Evolutionary conservation across 75 land plant species (phyloP), one percentile per base, ranked within the genome.

Genomic region (Azolla pinnata): DNA sequence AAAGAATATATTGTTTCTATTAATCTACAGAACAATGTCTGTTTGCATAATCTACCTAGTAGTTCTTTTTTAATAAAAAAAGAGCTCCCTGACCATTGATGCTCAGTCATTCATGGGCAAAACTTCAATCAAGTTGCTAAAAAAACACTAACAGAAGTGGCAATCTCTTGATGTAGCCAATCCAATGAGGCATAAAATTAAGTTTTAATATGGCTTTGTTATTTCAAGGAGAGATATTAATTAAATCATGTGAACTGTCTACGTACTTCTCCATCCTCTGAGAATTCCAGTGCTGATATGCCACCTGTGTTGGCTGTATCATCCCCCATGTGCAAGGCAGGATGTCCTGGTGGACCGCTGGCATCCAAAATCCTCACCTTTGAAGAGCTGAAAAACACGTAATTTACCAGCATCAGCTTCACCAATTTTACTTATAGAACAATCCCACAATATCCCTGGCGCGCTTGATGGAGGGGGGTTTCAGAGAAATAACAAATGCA

Each of bases 251-350:
- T 61, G 56, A 21, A 31, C 23, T 28, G 33, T 46, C 21, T 20
- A 62, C 27, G 14, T 75, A 90, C 97, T 85, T 90, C 91, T 49
- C 97, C 87, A 75, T 90, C 97, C 20, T 80, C 87, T 1, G 91
- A 81, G 69, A 90, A 90, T 35, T 72, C 75, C 46, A 90, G 61
- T 47, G 83, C 87, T 29, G 91, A 79, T 53, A 90, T 83, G 29
- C 74, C 81, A 29, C 71, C 82, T 8, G 75, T 70, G 2, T 59
- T 56, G 4, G 44, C 20, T n/a, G 72, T 62, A 55, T 73, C 59
- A 21, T 57, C 54, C 53, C 78, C 74, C 47, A 60, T 53, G 31
- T 74, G 81, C 52, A 86, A 72, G 40, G 54, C 85, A 34, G 87
- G 87, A 65, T 87, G 63, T 33, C 87, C 87, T n/a, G 79, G 91